Percentiles rank a stretch among this genome's conserved stretches.
These are phyloP conservation scores for Chlorociboria aeruginascens DNA, from an alignment of 495 filamentous ascomycete species.

Conservation along the genomic window DNA sequence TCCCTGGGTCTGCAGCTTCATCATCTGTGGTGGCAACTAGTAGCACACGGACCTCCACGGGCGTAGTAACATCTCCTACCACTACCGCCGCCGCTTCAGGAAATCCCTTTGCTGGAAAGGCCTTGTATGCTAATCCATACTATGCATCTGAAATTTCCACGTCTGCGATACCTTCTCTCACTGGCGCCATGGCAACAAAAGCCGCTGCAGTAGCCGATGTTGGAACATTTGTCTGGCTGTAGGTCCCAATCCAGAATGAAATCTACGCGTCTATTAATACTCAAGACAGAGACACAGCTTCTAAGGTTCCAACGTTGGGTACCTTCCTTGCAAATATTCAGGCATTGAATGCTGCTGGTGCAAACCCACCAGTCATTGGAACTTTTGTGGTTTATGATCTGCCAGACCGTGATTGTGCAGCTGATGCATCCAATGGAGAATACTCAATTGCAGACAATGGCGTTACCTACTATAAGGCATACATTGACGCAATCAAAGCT, in stretches of 20 bases:
- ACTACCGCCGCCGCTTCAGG: slow-evolving; percentile 20
- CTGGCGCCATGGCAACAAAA: slow-evolving; percentile 24
- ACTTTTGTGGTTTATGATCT: slow-evolving; percentile 63
- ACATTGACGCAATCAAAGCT: slow-evolving; percentile 17
- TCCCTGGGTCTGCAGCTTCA: neutral
- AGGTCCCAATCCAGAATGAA: slow-evolving; percentile 17
- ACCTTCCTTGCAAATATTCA: slow-evolving; percentile 33
- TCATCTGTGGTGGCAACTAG: neutral
- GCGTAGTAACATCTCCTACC: slow-evolving; percentile 14
- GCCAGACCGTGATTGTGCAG: slow-evolving; percentile 67
- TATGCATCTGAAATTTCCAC: slow-evolving; percentile 40
- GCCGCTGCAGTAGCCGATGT: slow-evolving; percentile 38
- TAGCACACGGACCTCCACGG: neutral
- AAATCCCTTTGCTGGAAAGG: slow-evolving; percentile 37
- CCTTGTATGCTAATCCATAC: slow-evolving; percentile 40
- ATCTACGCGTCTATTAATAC: neutral
- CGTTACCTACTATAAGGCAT: slow-evolving; percentile 50
- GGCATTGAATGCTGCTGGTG: slow-evolving; percentile 32
- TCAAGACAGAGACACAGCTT: slow-evolving; percentile 27
- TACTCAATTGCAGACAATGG: slow-evolving; percentile 45
- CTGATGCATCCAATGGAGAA: slow-evolving; percentile 67
- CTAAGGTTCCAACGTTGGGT: slow-evolving; percentile 36
- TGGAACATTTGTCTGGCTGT: slow-evolving; percentile 50
- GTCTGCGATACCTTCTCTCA: slow-evolving; percentile 36
- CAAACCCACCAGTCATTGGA: slow-evolving; percentile 32